Conservation (phyloP, 352 stramenopile genomes). For the Pythium diclinum region DNA sequence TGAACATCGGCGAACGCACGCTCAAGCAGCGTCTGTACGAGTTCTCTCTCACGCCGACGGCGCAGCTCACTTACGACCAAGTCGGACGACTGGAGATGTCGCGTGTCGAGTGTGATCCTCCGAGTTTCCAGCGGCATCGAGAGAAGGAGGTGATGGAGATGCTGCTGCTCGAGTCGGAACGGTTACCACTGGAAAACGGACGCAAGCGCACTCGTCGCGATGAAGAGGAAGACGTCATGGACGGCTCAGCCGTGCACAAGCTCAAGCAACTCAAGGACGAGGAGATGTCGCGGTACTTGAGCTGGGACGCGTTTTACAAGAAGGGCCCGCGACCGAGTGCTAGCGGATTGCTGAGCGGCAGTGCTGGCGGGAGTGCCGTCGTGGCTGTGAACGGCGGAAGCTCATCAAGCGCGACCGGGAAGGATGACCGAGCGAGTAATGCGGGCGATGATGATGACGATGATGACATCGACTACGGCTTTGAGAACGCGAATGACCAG, state of each 20-base stretch:
- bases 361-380: neutral
- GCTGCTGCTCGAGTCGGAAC: slow-evolving; percentile 80
- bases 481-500: slow-evolving; percentile 79
- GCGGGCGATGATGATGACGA: slow-evolving; percentile 46
- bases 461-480: slow-evolving; percentile 80
- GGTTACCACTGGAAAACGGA: slow-evolving; percentile 49
- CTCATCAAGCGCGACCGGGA: neutral
- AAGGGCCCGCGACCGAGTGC: slow-evolving; percentile 32
- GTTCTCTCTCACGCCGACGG: slow-evolving; percentile 95
- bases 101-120: slow-evolving; percentile 84
- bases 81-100: slow-evolving; percentile 90
- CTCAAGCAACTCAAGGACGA: slow-evolving; percentile 70
- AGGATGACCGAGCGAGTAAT: slow-evolving; percentile 19
- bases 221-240: slow-evolving; percentile 35
- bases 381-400: slow-evolving; percentile 17
- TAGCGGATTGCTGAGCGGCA: slow-evolving; percentile 34
- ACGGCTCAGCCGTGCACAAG: slow-evolving; percentile 43
- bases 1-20: slow-evolving; percentile 96
- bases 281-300: slow-evolving; percentile 73
- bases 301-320: slow-evolving; percentile 60
- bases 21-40: slow-evolving; percentile 95
- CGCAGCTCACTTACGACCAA: slow-evolving; percentile 94
- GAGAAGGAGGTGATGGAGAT: slow-evolving; percentile 91
- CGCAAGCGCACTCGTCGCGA: slow-evolving; percentile 32
- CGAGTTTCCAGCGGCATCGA: slow-evolving; percentile 83